These are phyloP conservation scores for Talaromyces ruber DNA, from an alignment of 495 filamentous ascomycete genomes.

Conservation along the genomic window DNA sequence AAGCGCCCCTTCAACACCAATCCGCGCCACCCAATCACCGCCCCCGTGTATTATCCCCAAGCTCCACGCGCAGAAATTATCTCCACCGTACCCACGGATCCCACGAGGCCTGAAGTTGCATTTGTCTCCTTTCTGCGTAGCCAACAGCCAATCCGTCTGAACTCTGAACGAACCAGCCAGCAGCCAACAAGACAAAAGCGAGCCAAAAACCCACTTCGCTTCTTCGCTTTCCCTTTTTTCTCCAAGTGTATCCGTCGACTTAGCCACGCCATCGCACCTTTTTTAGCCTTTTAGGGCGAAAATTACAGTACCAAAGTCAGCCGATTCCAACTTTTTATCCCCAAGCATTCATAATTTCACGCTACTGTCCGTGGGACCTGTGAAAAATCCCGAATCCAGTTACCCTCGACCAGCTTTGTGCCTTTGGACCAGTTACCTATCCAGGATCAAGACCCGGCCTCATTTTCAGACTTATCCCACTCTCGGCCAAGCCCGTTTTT, in stretches of 20 bases:
- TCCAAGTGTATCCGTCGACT: slow-evolving; percentile 11
- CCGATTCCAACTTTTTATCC: slow-evolving; percentile 8
- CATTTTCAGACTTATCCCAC: slow-evolving; percentile 16
- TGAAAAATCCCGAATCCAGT: background rate
- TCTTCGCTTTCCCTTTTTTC: slow-evolving; percentile 15
- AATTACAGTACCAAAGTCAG: slow-evolving; percentile 11
- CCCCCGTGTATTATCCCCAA: slow-evolving; percentile 28
- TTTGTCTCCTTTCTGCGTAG: slow-evolving; percentile 18
- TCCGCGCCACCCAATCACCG: slow-evolving; percentile 13
- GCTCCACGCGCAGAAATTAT: background rate
- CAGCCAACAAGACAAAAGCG: background rate
- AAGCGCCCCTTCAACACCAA: slow-evolving; percentile 5
- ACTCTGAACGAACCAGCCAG: slow-evolving; percentile 1
- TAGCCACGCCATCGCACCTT: background rate
- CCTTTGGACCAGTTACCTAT: background rate
- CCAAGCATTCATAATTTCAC: background rate
- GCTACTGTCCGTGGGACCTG: background rate
- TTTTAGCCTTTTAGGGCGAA: slow-evolving; percentile 21
- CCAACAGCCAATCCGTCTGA: slow-evolving; percentile 16
- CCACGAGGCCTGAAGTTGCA: slow-evolving; percentile 28
- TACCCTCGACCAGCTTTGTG: background rate
- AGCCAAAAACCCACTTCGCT: slow-evolving; percentile 16
- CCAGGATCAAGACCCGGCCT: background rate
- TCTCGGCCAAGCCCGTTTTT: slow-evolving; percentile 16
- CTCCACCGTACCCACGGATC: background rate